Base-by-base conservation (phyloP, 164 flowering plant genomes). In the Vitis riparia region DNA sequence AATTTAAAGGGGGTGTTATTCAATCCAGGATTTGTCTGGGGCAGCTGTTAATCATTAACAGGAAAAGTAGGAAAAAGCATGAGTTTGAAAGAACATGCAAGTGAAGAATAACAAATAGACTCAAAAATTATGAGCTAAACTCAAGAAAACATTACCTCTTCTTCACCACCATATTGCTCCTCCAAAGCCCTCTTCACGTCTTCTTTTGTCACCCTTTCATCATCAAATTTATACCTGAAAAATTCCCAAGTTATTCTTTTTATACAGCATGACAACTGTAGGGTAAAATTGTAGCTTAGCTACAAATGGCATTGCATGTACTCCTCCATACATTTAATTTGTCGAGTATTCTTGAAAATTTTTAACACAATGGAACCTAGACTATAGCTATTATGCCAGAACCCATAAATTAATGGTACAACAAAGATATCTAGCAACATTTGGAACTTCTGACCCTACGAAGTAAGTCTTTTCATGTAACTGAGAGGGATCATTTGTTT, bases 21-120 rank as follows among this genome's bases (percentile, higher is more conserved):
- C 78, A 81, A 83, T 9, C 87, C 88, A 51, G 85, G 88, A 69
- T 85, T 85, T 68, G 86, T 73, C 63, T 76, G 86, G 13, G 88
- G 87, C 44, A 83, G 64, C 86, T 80, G 84, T 73, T 56, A n/a
- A 67, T 37, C 17, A 57, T n/a, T 65, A 65, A 48, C 19, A 67
- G 32, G 11, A 1, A 74, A 57, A 47, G 48, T 23, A 16, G 44
- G 48, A 16, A 13, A 37, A 68, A 27, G 23, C 13, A 32, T 23
- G 27, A 23, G 27, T 23, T 23, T 2, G 27, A 23, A 23, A 23
- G 27, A 23, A 23, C 27, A 23, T 23, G 27, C 27, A 23, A 23
- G 27, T 23, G 51, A 67, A 51, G 19, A 13, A 69, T 30, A 50
- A 27, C 27, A 50, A 44, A 52, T 44, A 32, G 58, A 47, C 57